Conservation (phyloP, 352 stramenopile genomes). For the Pythium graminicola region DNA sequence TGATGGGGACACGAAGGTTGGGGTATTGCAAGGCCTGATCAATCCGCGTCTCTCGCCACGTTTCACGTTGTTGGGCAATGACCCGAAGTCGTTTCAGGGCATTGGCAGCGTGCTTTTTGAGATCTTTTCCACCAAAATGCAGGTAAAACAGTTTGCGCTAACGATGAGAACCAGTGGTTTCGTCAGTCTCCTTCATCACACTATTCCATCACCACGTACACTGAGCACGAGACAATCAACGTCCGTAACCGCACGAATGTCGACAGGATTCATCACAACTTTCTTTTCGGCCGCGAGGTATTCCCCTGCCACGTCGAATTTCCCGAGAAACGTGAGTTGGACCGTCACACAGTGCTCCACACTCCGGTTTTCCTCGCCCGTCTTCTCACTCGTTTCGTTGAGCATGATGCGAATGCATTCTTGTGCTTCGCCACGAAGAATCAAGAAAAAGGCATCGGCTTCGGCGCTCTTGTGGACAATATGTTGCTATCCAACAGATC, state of each 20-base stretch:
- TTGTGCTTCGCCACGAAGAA: conserved; percentile 64
- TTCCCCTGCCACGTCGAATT: conserved; percentile 77
- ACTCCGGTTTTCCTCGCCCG: conserved; percentile 28
- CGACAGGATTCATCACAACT: conserved; percentile 49
- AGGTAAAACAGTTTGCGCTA: conserved; percentile 72
- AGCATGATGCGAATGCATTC: conserved; percentile 62
- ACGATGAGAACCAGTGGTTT: neutral
- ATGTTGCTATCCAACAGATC: no score
- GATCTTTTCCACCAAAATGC: conserved; percentile 57
- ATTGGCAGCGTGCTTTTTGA: conserved; percentile 49
- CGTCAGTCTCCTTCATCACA: no score
- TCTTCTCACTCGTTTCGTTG: conserved; percentile 42
- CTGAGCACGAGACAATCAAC: conserved; percentile 69
- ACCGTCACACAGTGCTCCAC: conserved; percentile 64
- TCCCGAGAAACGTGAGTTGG: conserved; percentile 70
- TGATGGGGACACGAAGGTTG: conserved; percentile 64
- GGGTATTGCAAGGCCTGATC: conserved; percentile 64
- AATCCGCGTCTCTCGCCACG: conserved; percentile 70
- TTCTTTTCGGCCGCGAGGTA: conserved; percentile 74
- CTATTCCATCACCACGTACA: no score
- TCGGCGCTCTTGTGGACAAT: conserved; percentile 66
- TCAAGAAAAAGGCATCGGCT: conserved; percentile 71
- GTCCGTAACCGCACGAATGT: conserved; percentile 66
- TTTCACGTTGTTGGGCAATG: conserved; percentile 52
- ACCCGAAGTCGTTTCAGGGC: conserved; percentile 39